Conservation (phyloP, 23 red algal species). For the Porphyridium purpureum region DNA sequence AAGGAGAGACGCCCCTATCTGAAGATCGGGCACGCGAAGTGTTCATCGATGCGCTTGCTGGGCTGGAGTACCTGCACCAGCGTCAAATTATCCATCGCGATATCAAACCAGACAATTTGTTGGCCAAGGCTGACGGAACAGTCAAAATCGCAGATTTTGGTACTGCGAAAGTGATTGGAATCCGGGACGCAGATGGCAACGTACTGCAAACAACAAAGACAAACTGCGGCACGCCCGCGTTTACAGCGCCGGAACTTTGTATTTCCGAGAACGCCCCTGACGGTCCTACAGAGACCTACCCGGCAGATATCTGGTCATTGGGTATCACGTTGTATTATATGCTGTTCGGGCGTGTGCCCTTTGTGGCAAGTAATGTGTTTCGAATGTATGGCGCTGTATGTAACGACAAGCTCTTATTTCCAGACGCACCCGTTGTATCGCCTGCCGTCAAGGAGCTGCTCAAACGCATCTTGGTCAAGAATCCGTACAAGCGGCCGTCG, state of each 20-base stretch:
- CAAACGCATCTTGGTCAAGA: slow-evolving; percentile 20
- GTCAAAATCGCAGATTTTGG: slow-evolving; percentile 77
- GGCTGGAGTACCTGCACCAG: slow-evolving; percentile 36
- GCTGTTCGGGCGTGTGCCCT: slow-evolving; percentile 32
- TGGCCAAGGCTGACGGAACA: slow-evolving; percentile 21
- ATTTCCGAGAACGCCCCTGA: slow-evolving; percentile 19
- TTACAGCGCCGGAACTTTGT: slow-evolving; percentile 56
- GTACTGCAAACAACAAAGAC: neutral
- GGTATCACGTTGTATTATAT: slow-evolving; percentile 59
- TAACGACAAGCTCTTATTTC: slow-evolving; percentile 25
- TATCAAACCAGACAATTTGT: slow-evolving; percentile 66
- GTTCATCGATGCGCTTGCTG: slow-evolving; percentile 29
- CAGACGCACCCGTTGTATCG: slow-evolving; percentile 2
- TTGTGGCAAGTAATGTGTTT: slow-evolving; percentile 39
- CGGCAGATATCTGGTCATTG: slow-evolving; percentile 69
- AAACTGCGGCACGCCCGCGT: slow-evolving; percentile 39
- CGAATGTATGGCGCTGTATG: slow-evolving; percentile 66
- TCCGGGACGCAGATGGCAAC: neutral
- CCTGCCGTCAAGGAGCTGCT: slow-evolving; percentile 14
- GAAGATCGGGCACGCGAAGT: slow-evolving; percentile 19
- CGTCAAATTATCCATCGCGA: slow-evolving; percentile 49
- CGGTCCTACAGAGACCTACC: slow-evolving; percentile 4
- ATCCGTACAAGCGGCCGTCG: slow-evolving; percentile 10
- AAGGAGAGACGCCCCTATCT: slow-evolving; percentile 12
- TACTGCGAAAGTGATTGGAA: slow-evolving; percentile 10